Percentiles rank a stretch among this genome's conserved stretches.
These are phyloP conservation scores for Eleusine coracana DNA, from an alignment of 176 grass and related monocot species.

Conservation along the genomic window DNA sequence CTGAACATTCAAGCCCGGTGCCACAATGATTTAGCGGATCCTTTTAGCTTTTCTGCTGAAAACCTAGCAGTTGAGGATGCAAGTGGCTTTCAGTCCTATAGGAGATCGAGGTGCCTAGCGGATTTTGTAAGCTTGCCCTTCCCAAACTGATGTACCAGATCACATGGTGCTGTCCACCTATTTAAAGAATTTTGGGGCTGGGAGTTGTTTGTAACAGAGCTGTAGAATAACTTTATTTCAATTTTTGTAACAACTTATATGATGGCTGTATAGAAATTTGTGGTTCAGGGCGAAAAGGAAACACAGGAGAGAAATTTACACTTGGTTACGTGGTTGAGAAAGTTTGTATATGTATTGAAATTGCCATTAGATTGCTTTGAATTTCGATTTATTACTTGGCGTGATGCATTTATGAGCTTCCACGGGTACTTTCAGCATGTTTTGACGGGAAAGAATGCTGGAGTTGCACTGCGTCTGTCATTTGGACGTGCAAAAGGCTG, in stretches of 20 bases:
- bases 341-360: conserved; percentile 38
- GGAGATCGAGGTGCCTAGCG: conserved; percentile 35
- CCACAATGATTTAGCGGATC: conserved; percentile 52
- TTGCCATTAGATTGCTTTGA: neutral
- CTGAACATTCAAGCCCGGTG: conserved; percentile 66
- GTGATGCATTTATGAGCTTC: neutral
- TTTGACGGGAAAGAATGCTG: too few species aligned
- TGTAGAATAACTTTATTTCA: conserved; percentile 47
- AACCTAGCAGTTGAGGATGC: conserved; percentile 35
- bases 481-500: neutral
- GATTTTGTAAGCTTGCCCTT: conserved; percentile 45
- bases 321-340: conserved; percentile 9
- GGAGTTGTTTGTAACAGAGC: conserved; percentile 44
- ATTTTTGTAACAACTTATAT: conserved; percentile 26
- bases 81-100: conserved; percentile 23
- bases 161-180: neutral
- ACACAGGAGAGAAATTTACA: conserved; percentile 11
- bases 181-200: conserved; percentile 41
- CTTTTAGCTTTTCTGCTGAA: conserved; percentile 36
- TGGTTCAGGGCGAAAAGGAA: neutral
- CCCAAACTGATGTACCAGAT: conserved; percentile 33
- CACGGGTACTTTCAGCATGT: neutral
- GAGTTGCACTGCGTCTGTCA: too few species aligned
- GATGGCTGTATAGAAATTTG: conserved; percentile 52
- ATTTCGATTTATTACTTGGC: neutral